A percentile compares a stretch with the other conserved stretches of the same genome.
These are phyloP conservation scores for Candida morakotiae DNA, from an alignment of 805 yeast species.

Conservation along the genomic window DNA sequence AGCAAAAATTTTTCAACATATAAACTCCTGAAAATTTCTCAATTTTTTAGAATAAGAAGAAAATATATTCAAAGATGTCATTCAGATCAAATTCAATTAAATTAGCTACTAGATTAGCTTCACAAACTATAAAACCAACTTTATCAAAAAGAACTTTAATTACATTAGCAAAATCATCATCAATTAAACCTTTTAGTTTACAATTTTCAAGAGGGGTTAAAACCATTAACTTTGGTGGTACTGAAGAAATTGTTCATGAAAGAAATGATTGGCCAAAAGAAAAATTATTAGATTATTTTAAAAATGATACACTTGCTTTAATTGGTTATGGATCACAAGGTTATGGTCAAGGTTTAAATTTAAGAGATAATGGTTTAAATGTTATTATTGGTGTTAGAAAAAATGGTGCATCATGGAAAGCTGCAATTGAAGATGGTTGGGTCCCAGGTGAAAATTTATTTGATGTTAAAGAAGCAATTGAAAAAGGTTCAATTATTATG, in stretches of 20 bases:
- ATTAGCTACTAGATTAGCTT: constrained; percentile 45
- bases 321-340: constrained; percentile 99
- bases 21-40: constrained; percentile 6
- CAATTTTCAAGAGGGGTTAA: constrained; percentile 81
- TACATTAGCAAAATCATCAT: constrained; percentile 41
- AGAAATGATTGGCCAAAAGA: constrained; percentile 99
- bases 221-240: constrained; percentile 95
- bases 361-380: constrained; percentile 98
- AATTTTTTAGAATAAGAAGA: neutral
- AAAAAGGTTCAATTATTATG: constrained; percentile 91
- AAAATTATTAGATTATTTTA: constrained; percentile 92
- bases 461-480: constrained; percentile 89
- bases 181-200: constrained; percentile 30
- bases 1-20: constrained; percentile 9
- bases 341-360: constrained; percentile 99
- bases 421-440: constrained; percentile 99
- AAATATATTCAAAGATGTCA: constrained; percentile 25
- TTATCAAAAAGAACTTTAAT: constrained; percentile 68
- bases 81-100: constrained; percentile 42
- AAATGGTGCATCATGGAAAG: constrained; percentile 99
- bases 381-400: constrained; percentile 98
- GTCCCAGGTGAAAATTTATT: constrained; percentile 98
- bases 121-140: constrained; percentile 40
- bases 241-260: constrained; percentile 93
- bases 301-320: constrained; percentile 94